Conservation (phyloP, 257 asterid genomes). For the Petrea volubilis region DNA sequence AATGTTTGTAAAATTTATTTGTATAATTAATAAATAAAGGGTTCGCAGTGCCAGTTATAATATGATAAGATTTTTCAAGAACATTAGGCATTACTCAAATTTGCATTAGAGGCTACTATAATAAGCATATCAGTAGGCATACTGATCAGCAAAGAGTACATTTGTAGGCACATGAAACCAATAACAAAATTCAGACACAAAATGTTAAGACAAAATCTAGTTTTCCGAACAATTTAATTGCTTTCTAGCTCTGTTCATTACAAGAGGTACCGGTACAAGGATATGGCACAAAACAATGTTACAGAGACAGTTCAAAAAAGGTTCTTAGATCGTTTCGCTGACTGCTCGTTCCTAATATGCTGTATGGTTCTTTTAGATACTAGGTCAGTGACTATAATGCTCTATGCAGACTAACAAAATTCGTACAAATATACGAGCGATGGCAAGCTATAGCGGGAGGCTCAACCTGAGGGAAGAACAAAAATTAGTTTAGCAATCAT, state of each 20-base stretch:
- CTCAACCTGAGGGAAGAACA: slow-evolving; percentile 31
- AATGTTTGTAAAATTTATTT: too few relatives aligned
- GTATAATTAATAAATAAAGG: too few relatives aligned
- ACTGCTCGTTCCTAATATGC: neutral
- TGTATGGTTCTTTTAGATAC: slow-evolving; percentile 5
- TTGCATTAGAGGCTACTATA: too few relatives aligned
- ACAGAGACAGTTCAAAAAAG: neutral
- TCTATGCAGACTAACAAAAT: slow-evolving; percentile 24
- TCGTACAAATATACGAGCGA: slow-evolving; percentile 7
- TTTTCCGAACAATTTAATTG: slow-evolving; percentile 3
- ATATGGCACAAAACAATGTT: neutral
- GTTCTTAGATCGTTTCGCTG: neutral
- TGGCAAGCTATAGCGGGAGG: slow-evolving; percentile 30
- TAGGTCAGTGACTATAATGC: slow-evolving; percentile 15
- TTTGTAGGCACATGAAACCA: neutral
- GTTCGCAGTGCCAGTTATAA: too few relatives aligned
- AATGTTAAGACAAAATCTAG: neutral
- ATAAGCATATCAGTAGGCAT: too few relatives aligned
- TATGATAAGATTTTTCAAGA: too few relatives aligned
- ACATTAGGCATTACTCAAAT: too few relatives aligned
- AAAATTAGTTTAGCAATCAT: slow-evolving; percentile 11
- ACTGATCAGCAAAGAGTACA: neutral
- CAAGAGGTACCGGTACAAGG: neutral
- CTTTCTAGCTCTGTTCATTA: slow-evolving; percentile 9
- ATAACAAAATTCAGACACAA: neutral